Conservation (phyloP, 1,284 basidiomycete genomes). For the Ganoderma resinaceum region DNA sequence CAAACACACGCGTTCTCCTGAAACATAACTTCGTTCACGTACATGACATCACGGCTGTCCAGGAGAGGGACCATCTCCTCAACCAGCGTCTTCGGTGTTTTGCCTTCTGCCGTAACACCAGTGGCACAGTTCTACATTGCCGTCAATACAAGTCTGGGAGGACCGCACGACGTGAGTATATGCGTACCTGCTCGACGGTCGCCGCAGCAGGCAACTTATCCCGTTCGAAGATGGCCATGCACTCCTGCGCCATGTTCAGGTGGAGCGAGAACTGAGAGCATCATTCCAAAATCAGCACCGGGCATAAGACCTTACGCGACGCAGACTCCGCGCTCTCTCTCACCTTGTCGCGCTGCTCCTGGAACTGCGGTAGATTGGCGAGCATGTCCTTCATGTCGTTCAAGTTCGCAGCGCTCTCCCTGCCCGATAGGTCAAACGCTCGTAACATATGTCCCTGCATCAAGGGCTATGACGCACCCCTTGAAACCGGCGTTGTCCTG, state of each 20-base stretch:
- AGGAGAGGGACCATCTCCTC: constrained; percentile 99
- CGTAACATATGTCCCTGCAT: background rate
- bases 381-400: constrained; percentile 99
- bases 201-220: constrained; percentile 88
- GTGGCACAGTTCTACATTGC: constrained; percentile 84
- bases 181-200: constrained; percentile 88
- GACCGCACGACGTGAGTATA: background rate
- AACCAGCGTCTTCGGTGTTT: constrained; percentile 90
- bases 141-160: constrained; percentile 2
- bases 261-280: constrained; percentile 87
- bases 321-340: too few relatives aligned
- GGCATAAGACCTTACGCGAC: background rate
- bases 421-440: constrained; percentile 36
- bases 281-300: too few relatives aligned
- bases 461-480: constrained; percentile 56
- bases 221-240: constrained; percentile 93
- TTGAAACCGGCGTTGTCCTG: constrained; percentile 94
- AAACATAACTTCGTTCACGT: constrained; percentile 36
- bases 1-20: constrained; percentile 9
- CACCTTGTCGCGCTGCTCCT: constrained; percentile 94
- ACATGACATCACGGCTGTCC: constrained; percentile 87
- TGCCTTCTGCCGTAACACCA: constrained; percentile 87
- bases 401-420: constrained; percentile 85
- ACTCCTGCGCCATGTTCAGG: constrained; percentile 97
- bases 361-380: constrained; percentile 93